Percentiles rank a stretch among this genome's conserved stretches.
Conservation (phyloP, 2,329 filamentous ascomycete genomes). For the Aspergillus caelatus region DNA sequence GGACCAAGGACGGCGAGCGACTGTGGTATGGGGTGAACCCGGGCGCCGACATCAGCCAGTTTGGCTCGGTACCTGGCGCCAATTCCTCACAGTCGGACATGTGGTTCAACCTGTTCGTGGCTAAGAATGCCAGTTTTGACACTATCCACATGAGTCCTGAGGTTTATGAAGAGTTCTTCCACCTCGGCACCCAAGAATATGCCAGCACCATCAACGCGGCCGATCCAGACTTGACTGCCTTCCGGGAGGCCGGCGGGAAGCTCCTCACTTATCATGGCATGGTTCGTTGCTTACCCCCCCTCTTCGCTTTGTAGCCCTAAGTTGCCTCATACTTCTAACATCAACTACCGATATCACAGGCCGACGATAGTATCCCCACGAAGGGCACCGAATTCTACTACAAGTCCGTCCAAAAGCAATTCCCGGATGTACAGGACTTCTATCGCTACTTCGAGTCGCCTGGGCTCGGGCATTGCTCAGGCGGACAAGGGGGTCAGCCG, state of each 20-base stretch:
- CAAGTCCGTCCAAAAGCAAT: constrained; percentile 26
- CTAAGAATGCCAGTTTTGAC: neutral
- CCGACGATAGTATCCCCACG: constrained; percentile 27
- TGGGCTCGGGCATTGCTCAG: constrained; percentile 36
- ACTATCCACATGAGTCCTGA: neutral
- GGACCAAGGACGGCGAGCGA: neutral
- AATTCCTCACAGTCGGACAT: too few relatives aligned
- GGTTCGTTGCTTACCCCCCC: constrained; percentile 12
- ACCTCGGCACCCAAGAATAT: constrained; percentile 29
- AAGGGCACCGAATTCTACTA: constrained; percentile 41
- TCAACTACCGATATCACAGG: too few relatives aligned
- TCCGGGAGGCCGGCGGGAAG: constrained; percentile 40
- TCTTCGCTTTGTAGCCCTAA: neutral
- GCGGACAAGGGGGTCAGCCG: constrained; percentile 24
- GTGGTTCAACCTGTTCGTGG: neutral
- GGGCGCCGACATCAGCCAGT: neutral
- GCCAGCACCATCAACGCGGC: constrained; percentile 35
- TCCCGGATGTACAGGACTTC: constrained; percentile 31
- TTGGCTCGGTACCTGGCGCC: neutral
- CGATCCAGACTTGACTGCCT: constrained; percentile 40
- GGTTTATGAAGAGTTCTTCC: constrained; percentile 15
- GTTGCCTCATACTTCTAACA: neutral
- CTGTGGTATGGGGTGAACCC: neutral
- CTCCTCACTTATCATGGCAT: constrained; percentile 48
- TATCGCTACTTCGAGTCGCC: constrained; percentile 42